These are phyloP conservation scores for Calonectria fujianensis DNA, from an alignment of 2,329 filamentous ascomycete genomes.

Conservation along the genomic window DNA sequence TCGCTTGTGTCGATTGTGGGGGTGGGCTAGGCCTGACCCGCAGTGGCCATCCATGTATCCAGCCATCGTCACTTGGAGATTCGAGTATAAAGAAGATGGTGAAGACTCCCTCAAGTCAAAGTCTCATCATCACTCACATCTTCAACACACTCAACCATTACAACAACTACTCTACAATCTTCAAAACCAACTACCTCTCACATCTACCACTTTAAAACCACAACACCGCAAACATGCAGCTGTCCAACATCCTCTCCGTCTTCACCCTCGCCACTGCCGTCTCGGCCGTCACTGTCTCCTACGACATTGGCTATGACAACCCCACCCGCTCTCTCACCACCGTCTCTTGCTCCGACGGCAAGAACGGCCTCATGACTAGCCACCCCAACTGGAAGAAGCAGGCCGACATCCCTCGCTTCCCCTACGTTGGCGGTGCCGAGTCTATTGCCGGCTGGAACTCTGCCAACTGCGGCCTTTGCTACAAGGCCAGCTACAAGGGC, in stretches of 20 bases:
- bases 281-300: slow-evolving; percentile 73
- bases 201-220: slow-evolving; percentile 19
- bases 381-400: slow-evolving; percentile 76
- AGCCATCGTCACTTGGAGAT: neutral
- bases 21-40: neutral
- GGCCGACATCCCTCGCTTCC: slow-evolving; percentile 69
- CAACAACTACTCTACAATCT: slow-evolving; percentile 27
- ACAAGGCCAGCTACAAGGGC: slow-evolving; percentile 71
- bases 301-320: slow-evolving; percentile 83
- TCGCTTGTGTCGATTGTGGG: slow-evolving; percentile 12
- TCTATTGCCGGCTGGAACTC: slow-evolving; percentile 74
- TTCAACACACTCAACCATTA: neutral
- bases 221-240: slow-evolving; percentile 52
- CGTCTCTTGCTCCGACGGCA: slow-evolving; percentile 81
- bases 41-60: neutral
- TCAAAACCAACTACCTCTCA: neutral
- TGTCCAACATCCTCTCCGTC: slow-evolving; percentile 63
- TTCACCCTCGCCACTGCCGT: slow-evolving; percentile 62
- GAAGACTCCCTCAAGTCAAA: neutral
- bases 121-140: slow-evolving; percentile 24
- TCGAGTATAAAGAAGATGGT: slow-evolving; percentile 6
- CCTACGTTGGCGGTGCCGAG: slow-evolving; percentile 73
- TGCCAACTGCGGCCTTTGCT: slow-evolving; percentile 75
- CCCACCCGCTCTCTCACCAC: slow-evolving; percentile 70
- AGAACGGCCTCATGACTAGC: slow-evolving; percentile 77